Evolutionary conservation across 768 basidiomycete genomes (phyloP), one percentile per base, ranked within the genome.

Genomic region (Gloeopeniophorella convolvens): DNA sequence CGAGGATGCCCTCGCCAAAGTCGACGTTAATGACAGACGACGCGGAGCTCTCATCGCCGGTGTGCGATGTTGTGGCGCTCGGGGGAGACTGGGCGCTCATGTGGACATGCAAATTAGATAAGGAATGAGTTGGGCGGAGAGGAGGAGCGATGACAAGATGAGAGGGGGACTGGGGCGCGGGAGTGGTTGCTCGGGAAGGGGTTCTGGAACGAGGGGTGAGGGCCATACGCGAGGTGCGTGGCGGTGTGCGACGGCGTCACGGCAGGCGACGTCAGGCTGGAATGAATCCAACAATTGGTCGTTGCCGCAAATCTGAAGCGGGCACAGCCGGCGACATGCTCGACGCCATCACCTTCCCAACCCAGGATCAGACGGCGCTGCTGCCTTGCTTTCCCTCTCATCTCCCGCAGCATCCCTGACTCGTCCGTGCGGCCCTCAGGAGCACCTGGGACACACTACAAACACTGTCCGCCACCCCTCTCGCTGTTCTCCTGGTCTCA

Each of bases 11-110:
- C 56, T 86, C 85, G 4, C 44, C 72, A 50, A 79, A 66, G 55
- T 85, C 82, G 66, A 85, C 62, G 60, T 83, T 80, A 59, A 79
- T 70, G 16, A 85, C 73, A 31, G 87, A 89, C 39, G 84, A 87
- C 30, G 84, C 77, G 18, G 83, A 80, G 63, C 57, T 58, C 31
- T 49, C 55, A 32, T 46, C 47, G 16, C 51, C 58, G 5, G 48
- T 32, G 40, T 48, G 46, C 2, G 51, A 34, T 11, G 42, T 33
- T 8, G 50, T 32, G 16, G 30, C 41, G 12, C 40, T 45, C 2
- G 48, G 35, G 3, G 18, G 13, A 11, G 42, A 42, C 31, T 47
- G 13, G 10, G 39, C 42, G 5, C 18, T 45, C 39, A 46, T 74
- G 57, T 79, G 77, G 26, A 79, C 74, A 34, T 77, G 74, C 26